Evolutionary conservation across 805 yeast genomes (phyloP).

Genomic region (Nakazawaea ishiwadae): DNA sequence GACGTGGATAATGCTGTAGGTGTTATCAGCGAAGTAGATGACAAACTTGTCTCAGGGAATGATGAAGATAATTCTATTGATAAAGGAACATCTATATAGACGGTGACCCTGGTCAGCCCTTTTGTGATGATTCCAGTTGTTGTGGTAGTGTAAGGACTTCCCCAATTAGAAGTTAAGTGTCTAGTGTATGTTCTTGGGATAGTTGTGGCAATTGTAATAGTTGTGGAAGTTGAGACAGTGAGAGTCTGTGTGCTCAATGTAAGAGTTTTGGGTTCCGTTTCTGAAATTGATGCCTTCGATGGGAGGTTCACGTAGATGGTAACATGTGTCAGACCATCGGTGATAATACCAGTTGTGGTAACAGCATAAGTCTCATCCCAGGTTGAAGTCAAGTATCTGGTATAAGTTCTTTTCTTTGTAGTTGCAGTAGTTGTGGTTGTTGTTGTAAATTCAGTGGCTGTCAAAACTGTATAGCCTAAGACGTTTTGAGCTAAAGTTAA

Average conservation of each 20-base stretch:
- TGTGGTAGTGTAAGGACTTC: not conserved
- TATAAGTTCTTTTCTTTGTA: constrained; percentile 1
- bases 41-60: too few relatives aligned
- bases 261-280: not conserved
- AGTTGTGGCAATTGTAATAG: not conserved
- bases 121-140: constrained; percentile 5
- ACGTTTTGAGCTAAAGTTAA: too few relatives aligned
- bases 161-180: constrained; percentile 2
- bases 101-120: constrained; percentile 7
- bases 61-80: not conserved
- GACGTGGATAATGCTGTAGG: too few relatives aligned
- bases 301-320: constrained; percentile 3
- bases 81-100: constrained; percentile 3
- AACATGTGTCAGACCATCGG: constrained; percentile 5
- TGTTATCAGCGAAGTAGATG: too few relatives aligned
- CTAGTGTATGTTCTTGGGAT: constrained; percentile 3
- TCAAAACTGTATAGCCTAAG: not conserved
- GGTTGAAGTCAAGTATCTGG: constrained; percentile 4
- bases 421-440: constrained; percentile 2
- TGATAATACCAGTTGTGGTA: constrained; percentile 7
- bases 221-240: not conserved
- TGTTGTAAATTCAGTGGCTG: not conserved
- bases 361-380: constrained; percentile 3
- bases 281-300: too few relatives aligned
- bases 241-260: not conserved